Conservation (phyloP, 1,284 basidiomycete species). For the Ceratobasidium sp. region DNA sequence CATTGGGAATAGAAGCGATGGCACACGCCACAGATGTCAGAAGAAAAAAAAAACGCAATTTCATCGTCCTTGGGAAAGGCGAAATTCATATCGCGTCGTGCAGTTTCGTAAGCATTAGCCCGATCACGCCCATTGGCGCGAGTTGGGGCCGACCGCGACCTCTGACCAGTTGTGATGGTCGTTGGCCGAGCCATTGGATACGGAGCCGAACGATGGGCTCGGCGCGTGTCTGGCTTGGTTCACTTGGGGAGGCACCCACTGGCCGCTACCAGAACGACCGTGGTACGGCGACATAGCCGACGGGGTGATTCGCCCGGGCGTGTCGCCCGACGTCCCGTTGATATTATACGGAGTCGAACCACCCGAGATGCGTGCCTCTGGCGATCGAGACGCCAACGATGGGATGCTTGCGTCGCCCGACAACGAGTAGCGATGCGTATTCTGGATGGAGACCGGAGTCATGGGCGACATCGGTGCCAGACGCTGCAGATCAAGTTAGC, state of each 20-base stretch:
- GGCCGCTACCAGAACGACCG: constrained; percentile 43
- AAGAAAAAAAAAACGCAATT: constrained; percentile 31
- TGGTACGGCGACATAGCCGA: constrained; percentile 31
- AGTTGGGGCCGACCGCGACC: constrained; percentile 36
- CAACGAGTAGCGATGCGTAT: constrained; percentile 40
- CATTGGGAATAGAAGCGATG: constrained; percentile 19
- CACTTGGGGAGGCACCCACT: constrained; percentile 39
- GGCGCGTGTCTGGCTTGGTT: constrained; percentile 41
- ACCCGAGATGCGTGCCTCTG: constrained; percentile 41
- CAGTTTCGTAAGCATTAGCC: neutral
- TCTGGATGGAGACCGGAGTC: constrained; percentile 37
- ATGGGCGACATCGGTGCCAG: constrained; percentile 41
- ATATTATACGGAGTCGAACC: constrained; percentile 39
- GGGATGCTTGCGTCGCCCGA: constrained; percentile 42
- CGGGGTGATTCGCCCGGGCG: constrained; percentile 37
- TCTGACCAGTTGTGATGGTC: constrained; percentile 43
- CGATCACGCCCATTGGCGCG: constrained; percentile 29
- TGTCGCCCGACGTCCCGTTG: constrained; percentile 22
- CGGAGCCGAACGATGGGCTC: constrained; percentile 36
- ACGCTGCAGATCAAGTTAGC: constrained; percentile 13
- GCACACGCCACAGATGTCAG: neutral
- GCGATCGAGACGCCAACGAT: constrained; percentile 36
- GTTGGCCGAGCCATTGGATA: constrained; percentile 29
- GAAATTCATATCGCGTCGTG: constrained; percentile 31
- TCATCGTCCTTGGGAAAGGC: constrained; percentile 41